Evolutionary conservation across 352 stramenopile genomes (phyloP).

Genomic region (Albugo candida): DNA sequence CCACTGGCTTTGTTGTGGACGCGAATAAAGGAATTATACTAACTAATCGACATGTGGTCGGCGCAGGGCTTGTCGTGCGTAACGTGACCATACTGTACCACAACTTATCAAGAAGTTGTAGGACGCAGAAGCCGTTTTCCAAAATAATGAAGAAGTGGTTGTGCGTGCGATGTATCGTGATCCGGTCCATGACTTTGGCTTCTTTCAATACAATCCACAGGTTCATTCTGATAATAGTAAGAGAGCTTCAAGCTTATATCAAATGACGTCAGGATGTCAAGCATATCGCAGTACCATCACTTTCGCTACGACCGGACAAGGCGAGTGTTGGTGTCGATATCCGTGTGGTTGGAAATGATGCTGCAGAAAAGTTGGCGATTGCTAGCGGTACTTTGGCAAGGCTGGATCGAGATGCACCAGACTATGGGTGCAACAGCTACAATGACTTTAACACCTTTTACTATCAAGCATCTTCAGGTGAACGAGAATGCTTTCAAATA

Average conservation of each 20-base stretch:
- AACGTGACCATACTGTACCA: background rate
- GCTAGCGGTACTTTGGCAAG: constrained; percentile 80
- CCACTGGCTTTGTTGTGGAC: constrained; percentile 86
- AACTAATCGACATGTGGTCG: constrained; percentile 85
- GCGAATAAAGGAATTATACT: constrained; percentile 81
- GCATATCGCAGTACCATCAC: constrained; percentile 56
- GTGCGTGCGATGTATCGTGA: constrained; percentile 83
- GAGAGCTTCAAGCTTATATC: background rate
- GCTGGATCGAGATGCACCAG: constrained; percentile 76
- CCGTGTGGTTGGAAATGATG: constrained; percentile 84
- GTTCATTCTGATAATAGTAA: too few relatives aligned
- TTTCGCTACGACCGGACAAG: constrained; percentile 63
- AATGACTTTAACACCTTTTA: constrained; percentile 92
- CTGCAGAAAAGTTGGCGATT: constrained; percentile 83
- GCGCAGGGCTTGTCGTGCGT: constrained; percentile 61
- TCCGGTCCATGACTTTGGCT: constrained; percentile 87
- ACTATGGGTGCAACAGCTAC: constrained; percentile 82
- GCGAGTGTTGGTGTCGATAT: constrained; percentile 84
- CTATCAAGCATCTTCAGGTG: constrained; percentile 71
- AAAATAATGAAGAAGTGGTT: constrained; percentile 89
- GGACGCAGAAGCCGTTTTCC: constrained; percentile 80
- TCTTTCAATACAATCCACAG: constrained; percentile 77
- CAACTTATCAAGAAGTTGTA: constrained; percentile 10
- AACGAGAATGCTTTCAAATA: background rate
- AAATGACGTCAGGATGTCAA: constrained; percentile 39